Base-by-base conservation (phyloP, 2,329 filamentous ascomycete genomes). In the Ceratocystis destructans region DNA sequence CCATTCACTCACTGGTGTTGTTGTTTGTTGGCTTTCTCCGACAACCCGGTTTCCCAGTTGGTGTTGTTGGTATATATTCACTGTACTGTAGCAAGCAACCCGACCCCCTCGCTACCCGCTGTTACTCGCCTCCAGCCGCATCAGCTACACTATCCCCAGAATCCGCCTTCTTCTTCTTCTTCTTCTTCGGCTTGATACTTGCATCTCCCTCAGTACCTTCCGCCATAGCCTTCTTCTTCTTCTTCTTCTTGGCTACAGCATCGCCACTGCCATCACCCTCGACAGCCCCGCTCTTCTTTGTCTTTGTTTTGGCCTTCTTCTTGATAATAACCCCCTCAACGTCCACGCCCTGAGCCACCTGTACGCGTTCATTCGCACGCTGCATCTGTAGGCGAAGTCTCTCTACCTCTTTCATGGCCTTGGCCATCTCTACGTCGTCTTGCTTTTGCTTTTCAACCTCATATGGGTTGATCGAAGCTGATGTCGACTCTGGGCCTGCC, bases 321-420 rank as follows among this genome's bases (percentile, higher is more conserved):
- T 80, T 82, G 3, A 90, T 83, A 1, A 87, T 80, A 0, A 81
- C 83, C 0, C 85, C 86, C 71, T 88, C 87, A 2, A 77, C 79
- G 61, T 84, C 80, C 33, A 87, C 83, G n/a, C 86, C 86, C 71
- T 86, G 83, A 25, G 86, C 85, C 22, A 87, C 83, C 70, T 88
- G 82, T 46, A 92, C 86, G 66, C 87, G 79, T 76, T 92, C 89
- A 71, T 87, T 89, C 46, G 86, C 87, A 66, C 88, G 79, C 76
- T 92, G 89, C 91, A 97, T 96, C 76, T 96, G 90, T 66, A 96
- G 78, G 64, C 94, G 81, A 68, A 95, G 77, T 64, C 86, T 81
- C 77, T 97, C 93, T 2, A 99, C 89, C 74, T 96, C 89, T 74
- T 87, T 87, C 79, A 96, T 85, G 7, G 93, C 94, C 72, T 85